These are phyloP conservation scores for Acacia crassicarpa DNA, from an alignment of 306 rosid species.

Conservation along the genomic window DNA sequence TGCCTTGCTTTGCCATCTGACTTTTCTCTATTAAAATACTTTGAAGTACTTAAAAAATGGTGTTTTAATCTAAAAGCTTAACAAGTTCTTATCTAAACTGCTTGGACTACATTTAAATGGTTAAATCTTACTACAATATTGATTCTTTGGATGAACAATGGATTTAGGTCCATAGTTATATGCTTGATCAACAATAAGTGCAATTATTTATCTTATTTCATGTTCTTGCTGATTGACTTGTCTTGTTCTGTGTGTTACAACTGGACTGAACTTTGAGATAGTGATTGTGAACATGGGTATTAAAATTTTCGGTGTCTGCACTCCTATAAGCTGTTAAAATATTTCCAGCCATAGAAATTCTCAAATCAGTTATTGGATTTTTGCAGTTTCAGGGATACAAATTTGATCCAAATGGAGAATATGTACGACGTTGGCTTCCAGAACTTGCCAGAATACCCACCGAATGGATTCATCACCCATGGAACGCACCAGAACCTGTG, in stretches of 20 bases:
- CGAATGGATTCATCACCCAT: constrained; percentile 94
- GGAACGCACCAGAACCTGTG: constrained; percentile 86
- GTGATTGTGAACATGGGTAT: constrained; percentile 4
- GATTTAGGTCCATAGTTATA: not conserved
- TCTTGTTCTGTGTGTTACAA: not conserved
- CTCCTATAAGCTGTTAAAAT: constrained; percentile 18
- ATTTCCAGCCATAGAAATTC: constrained; percentile 9
- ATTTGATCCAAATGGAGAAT: constrained; percentile 85
- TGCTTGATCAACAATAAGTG: not conserved
- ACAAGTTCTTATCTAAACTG: not conserved
- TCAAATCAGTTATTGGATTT: constrained; percentile 34
- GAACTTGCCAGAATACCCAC: constrained; percentile 88
- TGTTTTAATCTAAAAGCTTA: no score
- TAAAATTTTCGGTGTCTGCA: not conserved
- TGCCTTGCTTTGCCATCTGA: not conserved
- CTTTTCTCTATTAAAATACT: not conserved
- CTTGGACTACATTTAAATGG: not conserved
- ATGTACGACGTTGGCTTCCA: constrained; percentile 93
- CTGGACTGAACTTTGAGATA: constrained; percentile 18
- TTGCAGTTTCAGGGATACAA: constrained; percentile 83
- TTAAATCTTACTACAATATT: not conserved
- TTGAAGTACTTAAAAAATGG: not conserved
- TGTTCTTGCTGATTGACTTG: not conserved
- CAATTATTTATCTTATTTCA: not conserved
- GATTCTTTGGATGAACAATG: not conserved